Evolutionary conservation across 805 yeast genomes (phyloP), one percentile per base, ranked within the genome.

Genomic region (Allodekkera sacchari): DNA sequence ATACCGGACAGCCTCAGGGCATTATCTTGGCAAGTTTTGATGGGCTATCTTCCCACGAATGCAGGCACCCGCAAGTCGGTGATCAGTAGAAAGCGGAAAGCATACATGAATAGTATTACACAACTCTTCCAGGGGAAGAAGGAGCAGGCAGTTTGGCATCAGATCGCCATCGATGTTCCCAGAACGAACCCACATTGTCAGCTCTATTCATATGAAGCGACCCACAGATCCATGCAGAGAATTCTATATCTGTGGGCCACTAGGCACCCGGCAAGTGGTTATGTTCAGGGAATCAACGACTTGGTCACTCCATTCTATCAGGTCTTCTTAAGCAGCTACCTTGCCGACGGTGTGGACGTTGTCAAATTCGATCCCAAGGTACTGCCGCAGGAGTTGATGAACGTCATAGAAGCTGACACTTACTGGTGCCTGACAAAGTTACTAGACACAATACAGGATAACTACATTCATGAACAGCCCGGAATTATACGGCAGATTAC

Each of bases 231-330:
- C 11, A 61, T 89, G 37, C 87, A 88, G 45, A 74, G 81, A 43
- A 76, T 92, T 7, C 60, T 89, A 33, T 89, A 87, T 49, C 62
- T 89, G 21, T 89, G 98, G 98, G 94, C 97, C 0, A 77, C 89
- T 17, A 68, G 97, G 43, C 97, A 92, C 52, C 97, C 98, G 1
- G 96, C 97, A 6, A 78, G 92, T 50, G 98, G 98, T 11, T 89
- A 89, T 55, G 98, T 89, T 14, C 98, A 89, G 61, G 98, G 98
- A 18, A 89, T 89, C 31, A 89, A 89, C 54, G 98, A 89, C 58
- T 65, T 89, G 30, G 84, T 78, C 11, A 89, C 96, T 2, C 97
- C 98, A 3, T 84, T 92, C 52, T 87, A 71, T 55, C 95, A 89
- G 56, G 78, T 87, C 0, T 89, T 89, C 47, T 54, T 92, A 29